These are phyloP conservation scores for Arthrobotrys sinensis DNA, from an alignment of 2,329 filamentous ascomycete species.

Conservation along the genomic window DNA sequence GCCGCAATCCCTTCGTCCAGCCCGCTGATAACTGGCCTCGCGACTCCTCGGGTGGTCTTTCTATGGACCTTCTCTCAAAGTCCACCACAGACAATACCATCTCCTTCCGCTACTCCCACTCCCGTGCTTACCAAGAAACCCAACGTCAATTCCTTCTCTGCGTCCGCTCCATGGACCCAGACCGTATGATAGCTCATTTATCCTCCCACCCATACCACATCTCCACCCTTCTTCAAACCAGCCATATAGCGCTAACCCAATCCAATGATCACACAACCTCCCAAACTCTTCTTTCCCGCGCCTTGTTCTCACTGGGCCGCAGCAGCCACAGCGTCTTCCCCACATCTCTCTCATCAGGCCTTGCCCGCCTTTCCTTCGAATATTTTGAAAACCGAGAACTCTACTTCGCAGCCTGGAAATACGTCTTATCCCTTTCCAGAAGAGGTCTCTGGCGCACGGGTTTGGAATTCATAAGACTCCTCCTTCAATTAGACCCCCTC, in stretches of 20 bases:
- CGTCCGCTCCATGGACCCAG: slow-evolving; percentile 86
- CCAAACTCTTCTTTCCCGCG: slow-evolving; percentile 88
- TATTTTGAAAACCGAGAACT: slow-evolving; percentile 92
- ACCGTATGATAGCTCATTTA: slow-evolving; percentile 83
- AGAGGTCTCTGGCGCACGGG: slow-evolving; percentile 96
- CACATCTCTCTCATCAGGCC: slow-evolving; percentile 81
- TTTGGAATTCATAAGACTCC: slow-evolving; percentile 91
- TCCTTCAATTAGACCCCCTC: slow-evolving; percentile 80
- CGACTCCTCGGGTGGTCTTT: slow-evolving; percentile 83
- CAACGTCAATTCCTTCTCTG: slow-evolving; percentile 83
- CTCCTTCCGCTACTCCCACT: slow-evolving; percentile 85
- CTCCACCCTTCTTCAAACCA: slow-evolving; percentile 92
- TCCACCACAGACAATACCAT: slow-evolving; percentile 72
- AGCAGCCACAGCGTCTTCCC: slow-evolving; percentile 87
- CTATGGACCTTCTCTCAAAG: slow-evolving; percentile 80
- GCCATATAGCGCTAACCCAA: slow-evolving; percentile 91
- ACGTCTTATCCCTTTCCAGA: slow-evolving; percentile 85
- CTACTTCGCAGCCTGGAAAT: slow-evolving; percentile 90
- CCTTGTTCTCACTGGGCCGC: slow-evolving; percentile 93
- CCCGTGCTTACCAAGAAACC: slow-evolving; percentile 78
- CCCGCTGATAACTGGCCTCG: slow-evolving; percentile 90
- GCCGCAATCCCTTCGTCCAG: slow-evolving; percentile 86
- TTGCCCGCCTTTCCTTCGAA: slow-evolving; percentile 83
- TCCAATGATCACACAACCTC: slow-evolving; percentile 84
- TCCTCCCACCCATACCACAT: slow-evolving; percentile 88